Evolutionary conservation across 148 eudicot genomes (phyloP).

Genomic region (Fagopyrum tataricum): DNA sequence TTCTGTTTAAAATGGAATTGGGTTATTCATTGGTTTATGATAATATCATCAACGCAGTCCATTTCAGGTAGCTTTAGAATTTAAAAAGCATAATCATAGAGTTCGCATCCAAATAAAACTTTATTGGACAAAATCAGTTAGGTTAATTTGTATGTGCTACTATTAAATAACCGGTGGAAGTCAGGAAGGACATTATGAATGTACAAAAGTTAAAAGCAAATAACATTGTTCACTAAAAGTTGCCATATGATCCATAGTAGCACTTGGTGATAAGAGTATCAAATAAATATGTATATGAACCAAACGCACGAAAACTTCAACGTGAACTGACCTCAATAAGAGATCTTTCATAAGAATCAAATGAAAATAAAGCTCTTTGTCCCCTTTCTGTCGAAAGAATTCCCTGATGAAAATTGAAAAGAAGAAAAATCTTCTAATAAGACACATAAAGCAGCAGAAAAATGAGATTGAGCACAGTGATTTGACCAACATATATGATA

Average conservation of each 20-base stretch:
- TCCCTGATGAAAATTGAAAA: slow-evolving; percentile 46
- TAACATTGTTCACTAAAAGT: neutral
- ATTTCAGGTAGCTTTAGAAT: neutral
- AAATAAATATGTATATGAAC: neutral
- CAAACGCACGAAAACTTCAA: neutral
- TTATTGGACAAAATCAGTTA: neutral
- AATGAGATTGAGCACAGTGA: neutral
- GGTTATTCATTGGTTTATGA: neutral
- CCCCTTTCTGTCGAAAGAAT: slow-evolving; percentile 91
- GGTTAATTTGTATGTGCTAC: too few species aligned
- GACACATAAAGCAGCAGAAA: neutral
- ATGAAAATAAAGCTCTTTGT: slow-evolving; percentile 49
- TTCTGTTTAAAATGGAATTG: neutral
- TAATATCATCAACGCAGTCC: neutral
- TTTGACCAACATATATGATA: neutral
- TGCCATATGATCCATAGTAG: neutral
- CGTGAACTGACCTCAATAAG: slow-evolving; percentile 60
- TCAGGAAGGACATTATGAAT: neutral
- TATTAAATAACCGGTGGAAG: neutral
- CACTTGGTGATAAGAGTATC: neutral
- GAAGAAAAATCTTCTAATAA: neutral
- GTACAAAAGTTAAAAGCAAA: neutral
- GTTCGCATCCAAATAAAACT: neutral
- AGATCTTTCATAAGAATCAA: slow-evolving; percentile 77
- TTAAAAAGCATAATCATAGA: neutral